Evolutionary conservation across 768 basidiomycete species (phyloP).

Genomic region (Calocybe indica): DNA sequence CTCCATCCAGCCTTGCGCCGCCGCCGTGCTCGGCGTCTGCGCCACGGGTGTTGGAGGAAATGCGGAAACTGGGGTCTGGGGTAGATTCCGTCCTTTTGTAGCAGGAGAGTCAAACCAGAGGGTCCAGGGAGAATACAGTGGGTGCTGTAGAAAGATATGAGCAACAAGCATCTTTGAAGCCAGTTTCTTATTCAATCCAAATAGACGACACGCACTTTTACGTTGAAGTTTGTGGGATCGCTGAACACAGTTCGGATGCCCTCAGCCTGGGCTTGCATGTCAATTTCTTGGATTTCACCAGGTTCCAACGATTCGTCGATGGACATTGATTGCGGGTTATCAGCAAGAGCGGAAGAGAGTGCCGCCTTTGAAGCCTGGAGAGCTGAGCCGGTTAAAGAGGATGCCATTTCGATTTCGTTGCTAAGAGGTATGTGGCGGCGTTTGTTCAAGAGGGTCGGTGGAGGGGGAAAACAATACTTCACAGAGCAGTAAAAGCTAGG

Average conservation of each 20-base stretch:
- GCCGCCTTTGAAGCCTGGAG: slow-evolving; percentile 79
- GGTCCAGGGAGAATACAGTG: slow-evolving; percentile 92
- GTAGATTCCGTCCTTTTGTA: slow-evolving; percentile 85
- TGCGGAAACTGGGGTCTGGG: slow-evolving; percentile 75
- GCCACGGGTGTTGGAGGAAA: slow-evolving; percentile 72
- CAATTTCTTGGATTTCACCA: slow-evolving; percentile 83
- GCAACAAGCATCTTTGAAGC: background rate
- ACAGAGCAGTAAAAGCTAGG: background rate
- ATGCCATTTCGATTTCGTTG: slow-evolving; percentile 31
- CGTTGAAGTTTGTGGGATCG: slow-evolving; percentile 89
- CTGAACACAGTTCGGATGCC: slow-evolving; percentile 90
- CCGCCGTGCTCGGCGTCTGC: slow-evolving; percentile 65
- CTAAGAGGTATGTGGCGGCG: slow-evolving; percentile 5
- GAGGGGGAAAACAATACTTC: background rate
- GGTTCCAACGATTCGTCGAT: slow-evolving; percentile 49
- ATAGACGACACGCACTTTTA: slow-evolving; percentile 59
- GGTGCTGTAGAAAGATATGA: slow-evolving; percentile 55
- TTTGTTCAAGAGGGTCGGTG: background rate
- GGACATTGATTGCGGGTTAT: slow-evolving; percentile 28
- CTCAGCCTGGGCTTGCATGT: slow-evolving; percentile 80
- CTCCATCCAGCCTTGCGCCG: slow-evolving; percentile 96
- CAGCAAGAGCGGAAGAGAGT: slow-evolving; percentile 65
- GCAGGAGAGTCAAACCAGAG: slow-evolving; percentile 97
- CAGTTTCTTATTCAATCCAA: background rate
- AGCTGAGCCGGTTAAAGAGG: slow-evolving; percentile 54